Base-by-base conservation (phyloP, 495 filamentous ascomycete species). In the Xylaria grammica region DNA sequence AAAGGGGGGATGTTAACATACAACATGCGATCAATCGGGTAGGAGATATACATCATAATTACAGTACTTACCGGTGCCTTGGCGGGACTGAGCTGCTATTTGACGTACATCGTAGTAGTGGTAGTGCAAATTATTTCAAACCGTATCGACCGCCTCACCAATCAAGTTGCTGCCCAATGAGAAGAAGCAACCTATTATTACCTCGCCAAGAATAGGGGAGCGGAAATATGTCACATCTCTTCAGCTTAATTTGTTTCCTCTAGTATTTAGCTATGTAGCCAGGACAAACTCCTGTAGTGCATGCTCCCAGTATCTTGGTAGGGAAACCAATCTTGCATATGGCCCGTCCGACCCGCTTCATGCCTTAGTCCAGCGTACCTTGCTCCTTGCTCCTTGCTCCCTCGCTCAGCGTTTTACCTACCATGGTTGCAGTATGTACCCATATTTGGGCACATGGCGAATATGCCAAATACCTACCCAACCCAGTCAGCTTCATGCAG, bases 251-350 rank as follows among this genome's bases (percentile, higher is more conserved):
- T 15, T 36, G 17, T 32, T 24, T 36, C 4, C 32, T 36, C 11
- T 5, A 4, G 11, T 36, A 36, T 36, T 36, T 36, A 36, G 5
- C 11, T 36, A 36, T 11, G 11, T 36, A 36, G 56, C 17, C 32
- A 59, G 29, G 27, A 36, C n/a, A 32, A 48, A 48, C 42, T 50
- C 17, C 34, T 40, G 42, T 26, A n/a, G 46, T 22, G 58, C 42
- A 17, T n/a, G 58, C 32, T 64, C 44, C 62, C 62, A 58, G 53
- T n/a, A 64, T 40, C 53, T 51, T 58, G 62, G 53, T 57, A 55
- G 29, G 34, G 62, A 7, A 64, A 45, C 30, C 42, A 50, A 58
- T 64, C 61, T 64, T 64, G 62, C 62, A 64, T 64, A 51, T 30
- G 48, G 32, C 60, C 60, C 60, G 32, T 34, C 20, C 62, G 53